Evolutionary conservation across 2,329 filamentous ascomycete genomes (phyloP), one percentile per base, ranked within the genome.

Genomic region (Sclerotinia nivalis): DNA sequence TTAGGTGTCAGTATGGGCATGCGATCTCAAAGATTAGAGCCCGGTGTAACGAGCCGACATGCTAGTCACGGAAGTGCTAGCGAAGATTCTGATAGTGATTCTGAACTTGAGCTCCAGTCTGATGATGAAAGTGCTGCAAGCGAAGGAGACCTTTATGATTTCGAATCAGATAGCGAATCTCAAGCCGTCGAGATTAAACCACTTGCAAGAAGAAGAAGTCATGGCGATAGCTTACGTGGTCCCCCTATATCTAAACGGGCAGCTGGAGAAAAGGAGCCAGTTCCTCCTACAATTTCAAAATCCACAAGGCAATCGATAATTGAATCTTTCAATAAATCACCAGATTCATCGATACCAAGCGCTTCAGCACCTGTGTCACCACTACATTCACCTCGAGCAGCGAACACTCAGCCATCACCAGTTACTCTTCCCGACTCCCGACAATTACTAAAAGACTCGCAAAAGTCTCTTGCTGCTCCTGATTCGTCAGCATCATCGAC

Each of bases 1-100:
- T 80, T 91, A 61, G 89, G 89, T 4, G 84, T 92, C 31, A 91
- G 84, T 73, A 83, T 93, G 72, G 90, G 90, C 1, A 94, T 95
- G 80, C 89, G 89, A 73, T 93, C 92, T 4, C 91, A 93, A 73
- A 88, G 88, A 69, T 81, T 96, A 2, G 85, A 88, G 3, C 73
- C 73, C 2, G 66, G 75, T 59, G 71, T 78, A 18, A 69, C 76
- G 2, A 67, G 71, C 22, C 69, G 73, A 31, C 78, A 80, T 70
- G 80, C 83, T 20, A 83, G 81, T 69, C 80, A 83, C 50, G 80
- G 79, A 18, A 83, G 81, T 60, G 80, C 81, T 5, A 84, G 82
- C 61, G 83, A 85, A 69, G 80, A 80, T 20, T 82, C 82, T 0
- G 75, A 72, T 45, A 76, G 74, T 45, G 75, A 74, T 25, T 80